phyloP scores from a whole-genome alignment of 257 asterid species.

The Petunia secreta region DNA sequence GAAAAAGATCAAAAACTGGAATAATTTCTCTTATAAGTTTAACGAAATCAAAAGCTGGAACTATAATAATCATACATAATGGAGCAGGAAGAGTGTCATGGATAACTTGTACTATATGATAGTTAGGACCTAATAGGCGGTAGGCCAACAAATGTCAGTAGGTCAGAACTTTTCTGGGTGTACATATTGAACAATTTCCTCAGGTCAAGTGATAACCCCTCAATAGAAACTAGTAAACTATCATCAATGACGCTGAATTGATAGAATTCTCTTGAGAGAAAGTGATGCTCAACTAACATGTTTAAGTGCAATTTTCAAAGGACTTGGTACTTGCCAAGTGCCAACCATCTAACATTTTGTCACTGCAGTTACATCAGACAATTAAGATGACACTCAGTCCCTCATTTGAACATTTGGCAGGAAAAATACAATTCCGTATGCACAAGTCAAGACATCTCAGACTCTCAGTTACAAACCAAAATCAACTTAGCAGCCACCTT shows the following conservation, averaged over 20 bases:
- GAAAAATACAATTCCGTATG: slow-evolving; percentile 5
- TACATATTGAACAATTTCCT: slow-evolving; percentile 22
- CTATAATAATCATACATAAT: background rate
- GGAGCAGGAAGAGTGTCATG: background rate
- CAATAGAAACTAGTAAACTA: background rate
- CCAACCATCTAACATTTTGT: slow-evolving; percentile 25
- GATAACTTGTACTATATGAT: background rate
- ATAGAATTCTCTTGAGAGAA: background rate
- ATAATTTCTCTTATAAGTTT: too few relatives aligned
- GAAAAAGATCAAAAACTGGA: background rate
- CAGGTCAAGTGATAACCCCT: background rate
- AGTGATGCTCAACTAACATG: slow-evolving; percentile 24
- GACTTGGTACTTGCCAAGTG: background rate
- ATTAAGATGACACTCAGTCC: background rate
- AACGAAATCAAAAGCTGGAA: background rate
- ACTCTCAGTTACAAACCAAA: background rate
- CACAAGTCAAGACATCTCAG: background rate
- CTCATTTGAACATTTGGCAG: slow-evolving; percentile 22
- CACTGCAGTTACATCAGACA: slow-evolving; percentile 28
- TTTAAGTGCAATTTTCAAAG: slow-evolving; percentile 25
- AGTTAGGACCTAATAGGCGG: slow-evolving; percentile 33
- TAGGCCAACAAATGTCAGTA: slow-evolving; percentile 44
- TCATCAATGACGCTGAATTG: background rate
- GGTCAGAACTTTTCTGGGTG: slow-evolving; percentile 24
- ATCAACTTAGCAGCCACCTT: background rate